Base-by-base conservation (phyloP, 2,329 filamentous ascomycete genomes). In the Xylaria sp. region DNA sequence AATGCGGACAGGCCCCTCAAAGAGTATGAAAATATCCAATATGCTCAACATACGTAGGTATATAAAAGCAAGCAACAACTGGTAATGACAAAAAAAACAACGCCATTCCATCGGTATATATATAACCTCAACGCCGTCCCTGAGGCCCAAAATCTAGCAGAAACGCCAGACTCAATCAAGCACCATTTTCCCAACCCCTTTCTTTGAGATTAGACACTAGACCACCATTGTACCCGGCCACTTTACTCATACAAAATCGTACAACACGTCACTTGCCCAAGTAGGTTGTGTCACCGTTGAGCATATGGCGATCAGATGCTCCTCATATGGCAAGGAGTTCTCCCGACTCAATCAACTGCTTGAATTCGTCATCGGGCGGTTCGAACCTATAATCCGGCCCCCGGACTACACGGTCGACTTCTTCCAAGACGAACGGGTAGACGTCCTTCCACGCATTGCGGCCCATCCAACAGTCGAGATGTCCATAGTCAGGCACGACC, bases 391-490 rank as follows among this genome's bases (percentile, higher is more conserved):
- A 83, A 2, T 55, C 56, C 51, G 75, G 73, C 0, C 80, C 80
- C 4, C 80, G 72, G 3, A 78, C 76, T 0, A 87, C 83, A 9
- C 83, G 78, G 67, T 87, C 84, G 1, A 87, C 77, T 73, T 86
- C 83, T 69, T 83, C 79, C 31, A 81, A 72, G 8, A 88, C 78
- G 53, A 84, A 78, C 0, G 85, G 85, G 69, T 82, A 88, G 28
- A 89, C 83, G 69, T 88, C 86, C 71, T 78, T 82, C 78, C 82
- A 86, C 2, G 84, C 83, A 58, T 84, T 81, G 45, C 82, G 78
- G 3, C 86, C 85, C 83, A 88, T 88, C 84, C 84, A 88, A 69
- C 82, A 83, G 76, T 88, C 86, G 40, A 88, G 73, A 71, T 88
- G 85, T 2, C 85, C 85, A 70, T 88, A 88, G 14, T 83, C 83